Evolutionary conservation across 2,329 filamentous ascomycete genomes (phyloP).

Genomic region (Escovopsis weberi): DNA sequence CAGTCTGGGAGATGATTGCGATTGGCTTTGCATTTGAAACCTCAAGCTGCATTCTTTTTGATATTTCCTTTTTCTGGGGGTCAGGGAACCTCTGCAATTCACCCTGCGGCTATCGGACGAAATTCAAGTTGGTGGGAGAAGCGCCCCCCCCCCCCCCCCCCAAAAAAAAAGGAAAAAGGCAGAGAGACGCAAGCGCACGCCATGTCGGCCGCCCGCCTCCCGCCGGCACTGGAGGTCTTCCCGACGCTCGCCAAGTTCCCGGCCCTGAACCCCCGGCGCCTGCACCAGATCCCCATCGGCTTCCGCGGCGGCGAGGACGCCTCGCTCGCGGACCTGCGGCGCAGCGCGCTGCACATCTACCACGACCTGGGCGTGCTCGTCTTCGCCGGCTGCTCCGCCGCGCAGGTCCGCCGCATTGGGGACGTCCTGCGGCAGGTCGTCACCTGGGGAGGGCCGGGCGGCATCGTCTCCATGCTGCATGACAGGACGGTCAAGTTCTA

Average conservation of each 20-base stretch:
- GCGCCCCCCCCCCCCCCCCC: too few relatives aligned
- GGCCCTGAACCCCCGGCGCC: conserved; percentile 9
- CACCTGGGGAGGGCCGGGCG: conserved; percentile 7
- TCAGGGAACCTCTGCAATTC: too few relatives aligned
- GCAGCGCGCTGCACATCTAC: conserved; percentile 11
- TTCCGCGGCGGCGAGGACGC: background rate
- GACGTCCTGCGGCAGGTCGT: conserved; percentile 9
- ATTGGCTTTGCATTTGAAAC: too few relatives aligned
- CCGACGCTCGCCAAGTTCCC: conserved; percentile 11
- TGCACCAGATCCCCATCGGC: conserved; percentile 5
- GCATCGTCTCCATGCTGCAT: conserved; percentile 4
- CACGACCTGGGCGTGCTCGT: conserved; percentile 19
- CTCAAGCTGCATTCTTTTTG: too few relatives aligned
- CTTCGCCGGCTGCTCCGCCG: conserved; percentile 13
- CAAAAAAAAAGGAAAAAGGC: too few relatives aligned
- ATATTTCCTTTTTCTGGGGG: too few relatives aligned
- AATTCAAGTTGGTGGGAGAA: too few relatives aligned
- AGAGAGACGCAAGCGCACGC: background rate
- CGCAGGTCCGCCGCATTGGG: conserved; percentile 11
- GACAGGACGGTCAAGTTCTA: conserved; percentile 1
- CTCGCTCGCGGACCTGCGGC: background rate
- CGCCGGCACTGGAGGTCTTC: conserved; percentile 10
- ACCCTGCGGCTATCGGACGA: too few relatives aligned
- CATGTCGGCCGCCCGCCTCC: conserved; percentile 3
- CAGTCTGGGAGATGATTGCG: too few relatives aligned